Evolutionary conservation across 345 rosid species (phyloP).

Genomic region (Rhizophora mangle): DNA sequence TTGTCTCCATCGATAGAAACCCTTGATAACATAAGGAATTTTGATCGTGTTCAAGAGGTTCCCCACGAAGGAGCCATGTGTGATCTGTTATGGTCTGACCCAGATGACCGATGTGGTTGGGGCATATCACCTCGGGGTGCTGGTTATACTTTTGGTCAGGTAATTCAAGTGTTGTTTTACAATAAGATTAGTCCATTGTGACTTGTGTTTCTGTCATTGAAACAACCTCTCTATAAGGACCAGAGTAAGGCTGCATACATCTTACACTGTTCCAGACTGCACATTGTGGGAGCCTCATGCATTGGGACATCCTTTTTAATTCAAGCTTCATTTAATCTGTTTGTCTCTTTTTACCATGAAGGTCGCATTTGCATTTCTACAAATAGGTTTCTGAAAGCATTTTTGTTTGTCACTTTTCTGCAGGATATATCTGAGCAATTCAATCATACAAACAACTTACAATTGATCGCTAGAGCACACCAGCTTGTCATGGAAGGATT

Average conservation of each 20-base stretch:
- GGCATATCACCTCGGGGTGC: constrained; percentile 98
- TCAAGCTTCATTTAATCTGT: no score
- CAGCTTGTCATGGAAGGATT: constrained; percentile 97
- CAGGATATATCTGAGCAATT: constrained; percentile 98
- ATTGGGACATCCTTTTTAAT: no score
- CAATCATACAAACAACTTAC: constrained; percentile 78
- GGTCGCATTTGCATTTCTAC: no score
- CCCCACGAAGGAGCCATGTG: constrained; percentile 99
- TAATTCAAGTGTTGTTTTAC: constrained; percentile 21
- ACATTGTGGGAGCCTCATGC: no score
- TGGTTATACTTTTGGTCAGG: constrained; percentile 96
- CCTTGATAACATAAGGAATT: constrained; percentile 82
- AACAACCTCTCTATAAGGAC: no score
- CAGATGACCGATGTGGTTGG: constrained; percentile 97
- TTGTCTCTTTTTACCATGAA: no score
- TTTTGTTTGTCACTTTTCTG: constrained; percentile 5
- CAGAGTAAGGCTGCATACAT: no score
- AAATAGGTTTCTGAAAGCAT: no score
- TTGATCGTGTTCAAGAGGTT: constrained; percentile 94
- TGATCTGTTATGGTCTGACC: constrained; percentile 95
- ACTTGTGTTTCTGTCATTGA: no score
- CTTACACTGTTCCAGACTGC: no score
- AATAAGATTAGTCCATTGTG: no score
- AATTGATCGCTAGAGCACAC: constrained; percentile 92
- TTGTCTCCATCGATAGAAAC: constrained; percentile 92